Evolutionary conservation across 306 rosid genomes (phyloP).

Genomic region (Cyamopsis tetragonoloba): DNA sequence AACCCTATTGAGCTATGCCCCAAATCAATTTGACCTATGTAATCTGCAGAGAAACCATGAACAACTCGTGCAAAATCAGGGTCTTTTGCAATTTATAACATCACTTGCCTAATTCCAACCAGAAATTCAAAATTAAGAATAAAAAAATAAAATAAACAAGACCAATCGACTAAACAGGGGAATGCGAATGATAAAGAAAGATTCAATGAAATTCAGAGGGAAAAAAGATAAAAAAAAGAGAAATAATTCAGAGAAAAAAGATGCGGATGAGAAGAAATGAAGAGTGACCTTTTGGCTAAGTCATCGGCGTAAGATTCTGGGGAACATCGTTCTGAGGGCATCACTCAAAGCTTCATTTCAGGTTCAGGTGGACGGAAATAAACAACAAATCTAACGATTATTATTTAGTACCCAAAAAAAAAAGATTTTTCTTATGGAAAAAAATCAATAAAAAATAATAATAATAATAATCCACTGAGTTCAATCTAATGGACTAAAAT

Average conservation of each 20-base stretch:
- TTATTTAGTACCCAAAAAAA: too few species aligned
- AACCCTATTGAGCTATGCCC: background rate
- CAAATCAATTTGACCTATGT: background rate
- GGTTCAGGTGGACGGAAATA: background rate
- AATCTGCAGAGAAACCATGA: background rate
- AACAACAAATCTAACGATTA: too few species aligned
- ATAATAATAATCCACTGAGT: too few species aligned
- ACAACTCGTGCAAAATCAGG: background rate
- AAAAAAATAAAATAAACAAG: background rate
- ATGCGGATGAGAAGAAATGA: background rate
- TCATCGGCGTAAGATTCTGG: background rate
- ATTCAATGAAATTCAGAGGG: background rate
- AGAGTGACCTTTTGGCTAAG: slow-evolving; percentile 19
- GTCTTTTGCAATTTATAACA: background rate
- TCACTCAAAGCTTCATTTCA: background rate
- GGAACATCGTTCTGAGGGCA: background rate
- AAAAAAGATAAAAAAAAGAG: background rate
- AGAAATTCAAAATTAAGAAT: too few species aligned
- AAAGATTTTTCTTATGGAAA: too few species aligned
- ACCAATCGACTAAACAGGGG: background rate
- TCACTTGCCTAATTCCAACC: background rate
- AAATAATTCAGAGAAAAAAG: background rate
- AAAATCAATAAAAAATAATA: too few species aligned
- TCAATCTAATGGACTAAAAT: too few species aligned
- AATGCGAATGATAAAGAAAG: background rate